Percentiles rank a stretch among this genome's conserved stretches.
Conservation (phyloP, 1,284 basidiomycete species). For the Moesziomyces aphidis region DNA sequence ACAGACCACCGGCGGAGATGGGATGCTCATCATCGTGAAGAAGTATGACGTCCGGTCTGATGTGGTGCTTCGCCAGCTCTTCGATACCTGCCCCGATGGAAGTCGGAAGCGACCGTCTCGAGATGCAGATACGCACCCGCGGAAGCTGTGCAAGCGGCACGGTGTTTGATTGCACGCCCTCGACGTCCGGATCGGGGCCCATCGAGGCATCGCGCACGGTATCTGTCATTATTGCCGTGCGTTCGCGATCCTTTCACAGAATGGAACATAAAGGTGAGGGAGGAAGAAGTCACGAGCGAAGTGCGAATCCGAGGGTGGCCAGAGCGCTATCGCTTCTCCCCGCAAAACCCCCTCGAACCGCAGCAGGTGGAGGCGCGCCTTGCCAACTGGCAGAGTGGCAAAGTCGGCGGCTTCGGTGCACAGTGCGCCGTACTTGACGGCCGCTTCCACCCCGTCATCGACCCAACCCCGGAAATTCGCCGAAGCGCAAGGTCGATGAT, state of each 20-base stretch:
- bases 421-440: conserved; percentile 11
- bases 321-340: not conserved
- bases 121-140: conserved; percentile 25
- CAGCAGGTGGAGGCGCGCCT: conserved; percentile 8
- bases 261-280: not conserved
- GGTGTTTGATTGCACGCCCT: conserved; percentile 11
- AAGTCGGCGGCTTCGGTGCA: not conserved
- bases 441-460: not conserved
- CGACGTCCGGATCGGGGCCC: conserved; percentile 15
- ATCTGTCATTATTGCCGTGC: conserved; percentile 6
- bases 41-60: conserved; percentile 21
- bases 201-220: conserved; percentile 28
- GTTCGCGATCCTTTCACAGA: not conserved
- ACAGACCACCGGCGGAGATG: conserved; percentile 8
- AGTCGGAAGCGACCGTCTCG: conserved; percentile 6
- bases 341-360: not conserved
- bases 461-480: conserved; percentile 4
- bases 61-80: conserved; percentile 24
- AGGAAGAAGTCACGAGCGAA: not conserved
- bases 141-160: conserved; percentile 20
- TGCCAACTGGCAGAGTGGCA: not conserved
- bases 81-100: conserved; percentile 16
- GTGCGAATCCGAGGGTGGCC: conserved; percentile 1
- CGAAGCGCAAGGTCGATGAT: not conserved
- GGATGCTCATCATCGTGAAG: conserved; percentile 1